Evolutionary conservation across 345 rosid species (phyloP).

Genomic region (Eucalyptus tenuipes): DNA sequence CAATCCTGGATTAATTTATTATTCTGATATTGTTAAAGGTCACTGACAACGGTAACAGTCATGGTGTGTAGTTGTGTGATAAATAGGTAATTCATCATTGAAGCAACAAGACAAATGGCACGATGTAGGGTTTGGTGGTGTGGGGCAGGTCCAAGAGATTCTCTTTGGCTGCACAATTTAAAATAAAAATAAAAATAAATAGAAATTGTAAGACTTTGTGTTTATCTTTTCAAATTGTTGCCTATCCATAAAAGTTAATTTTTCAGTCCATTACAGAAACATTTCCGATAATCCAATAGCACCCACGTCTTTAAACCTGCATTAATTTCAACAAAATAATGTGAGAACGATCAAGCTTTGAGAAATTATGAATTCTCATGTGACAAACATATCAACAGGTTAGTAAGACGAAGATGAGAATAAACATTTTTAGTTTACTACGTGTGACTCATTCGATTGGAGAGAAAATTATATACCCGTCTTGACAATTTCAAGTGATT

Average conservation of each 20-base stretch:
- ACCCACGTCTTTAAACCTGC: too few species aligned
- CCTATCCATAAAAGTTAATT: too few species aligned
- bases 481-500: neutral
- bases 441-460: rapidly evolving
- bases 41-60: rapidly evolving
- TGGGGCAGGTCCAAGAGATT: neutral
- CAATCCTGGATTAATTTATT: neutral
- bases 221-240: too few species aligned
- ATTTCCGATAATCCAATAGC: too few species aligned
- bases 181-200: neutral
- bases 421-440: too few species aligned
- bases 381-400: too few species aligned
- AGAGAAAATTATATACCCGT: neutral
- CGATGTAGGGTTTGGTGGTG: rapidly evolving
- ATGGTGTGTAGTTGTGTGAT: rapidly evolving
- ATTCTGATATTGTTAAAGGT: neutral
- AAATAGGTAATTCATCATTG: neutral
- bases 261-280: too few species aligned
- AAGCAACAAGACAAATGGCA: neutral
- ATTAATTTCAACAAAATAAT: too few species aligned
- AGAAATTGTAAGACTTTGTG: too few species aligned
- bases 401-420: too few species aligned
- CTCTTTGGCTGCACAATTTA: neutral
- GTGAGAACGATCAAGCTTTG: too few species aligned
- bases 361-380: neutral